phyloP scores from a whole-genome alignment of 169 alveolate species.

The Theileria equi region DNA sequence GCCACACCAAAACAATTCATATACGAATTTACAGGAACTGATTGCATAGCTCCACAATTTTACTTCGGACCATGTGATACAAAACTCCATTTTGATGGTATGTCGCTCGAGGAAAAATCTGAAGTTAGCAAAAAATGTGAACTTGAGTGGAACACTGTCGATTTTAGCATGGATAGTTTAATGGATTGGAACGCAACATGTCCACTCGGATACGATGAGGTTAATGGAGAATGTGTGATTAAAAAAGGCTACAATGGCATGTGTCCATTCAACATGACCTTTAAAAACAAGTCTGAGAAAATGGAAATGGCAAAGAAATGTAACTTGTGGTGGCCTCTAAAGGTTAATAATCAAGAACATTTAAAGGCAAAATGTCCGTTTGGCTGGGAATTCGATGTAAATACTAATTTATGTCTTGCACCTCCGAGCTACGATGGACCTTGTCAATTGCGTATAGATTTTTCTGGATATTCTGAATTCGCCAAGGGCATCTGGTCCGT shows the following conservation, averaged over 20 bases:
- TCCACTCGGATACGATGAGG: constrained; percentile 56
- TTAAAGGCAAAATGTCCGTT: constrained; percentile 60
- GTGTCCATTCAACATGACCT: constrained; percentile 15
- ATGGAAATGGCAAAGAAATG: constrained; percentile 14
- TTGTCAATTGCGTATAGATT: constrained; percentile 64
- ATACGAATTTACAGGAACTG: constrained; percentile 1
- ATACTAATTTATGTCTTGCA: constrained; percentile 58
- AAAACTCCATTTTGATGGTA: constrained; percentile 25
- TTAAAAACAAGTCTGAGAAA: constrained; percentile 13
- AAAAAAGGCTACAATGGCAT: constrained; percentile 3
- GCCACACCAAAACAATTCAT: neutral
- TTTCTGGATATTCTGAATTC: constrained; percentile 48
- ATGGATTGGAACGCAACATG: constrained; percentile 39
- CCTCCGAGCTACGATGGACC: constrained; percentile 72
- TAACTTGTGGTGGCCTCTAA: constrained; percentile 31
- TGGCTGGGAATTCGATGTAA: constrained; percentile 58
- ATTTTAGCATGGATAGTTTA: constrained; percentile 11
- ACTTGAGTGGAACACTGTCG: constrained; percentile 24
- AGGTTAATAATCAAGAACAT: neutral
- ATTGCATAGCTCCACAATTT: constrained; percentile 61
- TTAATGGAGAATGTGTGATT: neutral
- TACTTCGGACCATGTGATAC: constrained; percentile 67
- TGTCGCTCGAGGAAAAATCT: constrained; percentile 30
- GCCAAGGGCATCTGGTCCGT: constrained; percentile 71
- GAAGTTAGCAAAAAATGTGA: constrained; percentile 37